Conservation (phyloP, 768 basidiomycete species). For the Boletus speciosus region DNA sequence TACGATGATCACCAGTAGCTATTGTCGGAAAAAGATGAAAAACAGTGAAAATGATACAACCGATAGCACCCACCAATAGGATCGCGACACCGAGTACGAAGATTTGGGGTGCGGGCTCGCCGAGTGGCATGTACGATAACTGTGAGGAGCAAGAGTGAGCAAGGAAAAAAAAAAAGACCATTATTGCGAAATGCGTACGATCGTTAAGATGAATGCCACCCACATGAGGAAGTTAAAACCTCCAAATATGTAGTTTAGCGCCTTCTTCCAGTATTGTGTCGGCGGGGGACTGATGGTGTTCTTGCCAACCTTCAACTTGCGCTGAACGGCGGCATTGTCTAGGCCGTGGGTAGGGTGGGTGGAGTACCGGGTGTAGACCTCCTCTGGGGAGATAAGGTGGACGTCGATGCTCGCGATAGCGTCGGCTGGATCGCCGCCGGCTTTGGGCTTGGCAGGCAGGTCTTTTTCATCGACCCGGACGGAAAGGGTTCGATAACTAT, state of each 20-base stretch:
- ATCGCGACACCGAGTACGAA: slow-evolving; percentile 49
- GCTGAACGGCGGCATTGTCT: slow-evolving; percentile 39
- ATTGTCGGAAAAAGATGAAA: neutral
- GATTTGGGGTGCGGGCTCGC: slow-evolving; percentile 32
- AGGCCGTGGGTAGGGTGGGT: slow-evolving; percentile 42
- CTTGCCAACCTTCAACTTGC: slow-evolving; percentile 35
- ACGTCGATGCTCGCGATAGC: slow-evolving; percentile 46
- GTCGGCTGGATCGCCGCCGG: slow-evolving; percentile 32
- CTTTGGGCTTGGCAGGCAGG: slow-evolving; percentile 14
- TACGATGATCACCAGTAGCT: slow-evolving; percentile 40
- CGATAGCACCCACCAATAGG: slow-evolving; percentile 37
- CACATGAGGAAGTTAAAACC: slow-evolving; percentile 58
- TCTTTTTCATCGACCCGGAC: slow-evolving; percentile 38
- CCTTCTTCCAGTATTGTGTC: slow-evolving; percentile 47
- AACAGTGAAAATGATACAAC: slow-evolving; percentile 3
- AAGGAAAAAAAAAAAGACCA: neutral
- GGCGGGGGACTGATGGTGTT: slow-evolving; percentile 49
- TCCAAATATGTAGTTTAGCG: slow-evolving; percentile 51
- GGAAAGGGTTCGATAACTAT: slow-evolving; percentile 42
- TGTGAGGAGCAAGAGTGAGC: slow-evolving; percentile 23
- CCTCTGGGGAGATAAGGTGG: slow-evolving; percentile 41
- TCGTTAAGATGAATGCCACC: slow-evolving; percentile 46
- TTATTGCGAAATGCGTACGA: slow-evolving; percentile 25
- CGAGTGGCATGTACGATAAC: slow-evolving; percentile 50
- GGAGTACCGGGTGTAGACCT: slow-evolving; percentile 44